Conservation (phyloP, 805 yeast genomes). For the Wickerhamiella alocasiicola region DNA sequence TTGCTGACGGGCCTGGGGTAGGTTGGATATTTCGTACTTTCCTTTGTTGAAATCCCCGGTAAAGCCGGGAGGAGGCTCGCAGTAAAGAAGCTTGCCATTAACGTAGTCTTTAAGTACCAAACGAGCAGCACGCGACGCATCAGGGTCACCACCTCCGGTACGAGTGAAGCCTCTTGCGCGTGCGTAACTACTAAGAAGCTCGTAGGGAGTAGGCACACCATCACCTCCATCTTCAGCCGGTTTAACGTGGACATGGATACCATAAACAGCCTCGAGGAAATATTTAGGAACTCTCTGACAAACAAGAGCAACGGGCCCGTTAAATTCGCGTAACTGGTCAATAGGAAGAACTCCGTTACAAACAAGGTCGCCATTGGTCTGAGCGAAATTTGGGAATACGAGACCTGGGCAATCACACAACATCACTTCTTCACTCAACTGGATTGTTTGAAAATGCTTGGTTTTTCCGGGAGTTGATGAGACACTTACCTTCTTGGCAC, state of each 20-base stretch:
- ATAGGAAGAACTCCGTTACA: slow-evolving; percentile 98
- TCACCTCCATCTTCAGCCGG: slow-evolving; percentile 78
- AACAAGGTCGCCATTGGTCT: slow-evolving; percentile 90
- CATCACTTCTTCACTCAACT: slow-evolving; percentile 66
- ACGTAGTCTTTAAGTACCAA: slow-evolving; percentile 89
- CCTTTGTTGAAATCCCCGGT: slow-evolving; percentile 65
- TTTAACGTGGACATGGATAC: slow-evolving; percentile 71
- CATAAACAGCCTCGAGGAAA: slow-evolving; percentile 82
- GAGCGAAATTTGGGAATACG: slow-evolving; percentile 95
- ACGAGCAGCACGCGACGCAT: slow-evolving; percentile 88
- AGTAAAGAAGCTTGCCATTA: slow-evolving; percentile 72
- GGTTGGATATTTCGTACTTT: slow-evolving; percentile 49
- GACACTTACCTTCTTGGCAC: slow-evolving; percentile 95
- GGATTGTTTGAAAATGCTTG: slow-evolving; percentile 94
- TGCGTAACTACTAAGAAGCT: slow-evolving; percentile 81
- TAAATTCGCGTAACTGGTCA: slow-evolving; percentile 85
- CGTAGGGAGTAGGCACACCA: slow-evolving; percentile 79
- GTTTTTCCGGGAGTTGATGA: slow-evolving; percentile 98
- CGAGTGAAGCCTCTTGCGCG: slow-evolving; percentile 90
- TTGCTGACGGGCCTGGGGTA: slow-evolving; percentile 61
- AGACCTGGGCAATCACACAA: slow-evolving; percentile 98
- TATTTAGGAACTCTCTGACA: slow-evolving; percentile 81
- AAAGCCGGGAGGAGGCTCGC: slow-evolving; percentile 75
- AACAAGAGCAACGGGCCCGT: slow-evolving; percentile 78
- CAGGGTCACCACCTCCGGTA: slow-evolving; percentile 93